Percentiles rank a stretch among this genome's conserved stretches.
phyloP scores from a whole-genome alignment of 352 stramenopile genomes.

The Globisporangium sylvaticum region DNA sequence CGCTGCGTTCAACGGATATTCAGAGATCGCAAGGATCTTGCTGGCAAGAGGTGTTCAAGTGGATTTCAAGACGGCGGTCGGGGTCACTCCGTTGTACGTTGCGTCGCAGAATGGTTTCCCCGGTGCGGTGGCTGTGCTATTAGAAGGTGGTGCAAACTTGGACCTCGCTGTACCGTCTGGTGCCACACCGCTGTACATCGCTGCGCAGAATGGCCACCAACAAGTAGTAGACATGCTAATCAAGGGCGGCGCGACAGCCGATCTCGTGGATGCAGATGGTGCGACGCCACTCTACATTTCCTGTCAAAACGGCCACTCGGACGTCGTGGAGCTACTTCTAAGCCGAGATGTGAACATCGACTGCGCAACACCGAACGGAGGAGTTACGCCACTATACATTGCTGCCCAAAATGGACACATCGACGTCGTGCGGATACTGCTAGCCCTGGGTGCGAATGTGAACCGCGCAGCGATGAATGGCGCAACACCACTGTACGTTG shows the following conservation, averaged over 20 bases:
- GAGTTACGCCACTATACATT: conserved; percentile 5
- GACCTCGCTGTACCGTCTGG: conserved; percentile 1
- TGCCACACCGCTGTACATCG: conserved; percentile 7
- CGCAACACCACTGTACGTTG: conserved; percentile 1
- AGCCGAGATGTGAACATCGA: background rate
- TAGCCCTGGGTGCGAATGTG: background rate
- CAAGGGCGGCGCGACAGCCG: background rate
- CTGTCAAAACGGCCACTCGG: conserved; percentile 7
- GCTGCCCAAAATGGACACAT: conserved; percentile 3
- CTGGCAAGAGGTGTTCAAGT: background rate
- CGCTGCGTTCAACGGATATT: conserved; percentile 7
- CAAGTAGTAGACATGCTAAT: conserved; percentile 1
- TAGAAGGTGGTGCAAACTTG: conserved; percentile 2
- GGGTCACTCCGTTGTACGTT: conserved; percentile 8
- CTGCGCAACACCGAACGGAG: background rate
- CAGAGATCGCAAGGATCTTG: conserved; percentile 3
- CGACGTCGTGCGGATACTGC: background rate
- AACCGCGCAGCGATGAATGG: conserved; percentile 1
- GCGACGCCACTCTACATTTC: conserved; percentile 9
- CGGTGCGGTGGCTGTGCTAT: background rate
- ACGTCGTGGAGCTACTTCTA: conserved; percentile 1
- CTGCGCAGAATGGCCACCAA: background rate
- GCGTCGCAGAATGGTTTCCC: conserved; percentile 9
- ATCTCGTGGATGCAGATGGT: background rate
- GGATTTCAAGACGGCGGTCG: conserved; percentile 5